These are phyloP conservation scores for Pilobolus umbonatus DNA, from an alignment of 192 early-diverging fungal species.

Conservation along the genomic window DNA sequence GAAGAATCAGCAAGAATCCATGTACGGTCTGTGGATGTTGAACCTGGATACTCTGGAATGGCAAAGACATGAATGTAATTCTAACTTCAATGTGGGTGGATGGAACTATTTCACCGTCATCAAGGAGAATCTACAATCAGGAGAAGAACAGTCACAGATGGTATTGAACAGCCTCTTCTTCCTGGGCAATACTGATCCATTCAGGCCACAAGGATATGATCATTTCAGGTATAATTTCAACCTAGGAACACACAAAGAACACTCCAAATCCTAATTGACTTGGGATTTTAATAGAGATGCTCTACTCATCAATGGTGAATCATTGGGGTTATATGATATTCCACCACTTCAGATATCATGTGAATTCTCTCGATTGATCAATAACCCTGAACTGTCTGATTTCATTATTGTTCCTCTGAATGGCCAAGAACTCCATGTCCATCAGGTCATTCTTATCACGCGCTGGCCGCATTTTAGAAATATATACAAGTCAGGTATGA, in stretches of 20 bases:
- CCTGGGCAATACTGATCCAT: constrained; percentile 48
- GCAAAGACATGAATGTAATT: constrained; percentile 44
- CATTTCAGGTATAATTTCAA: constrained; percentile 38
- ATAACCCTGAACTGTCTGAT: constrained; percentile 52
- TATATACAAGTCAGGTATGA: constrained; percentile 53
- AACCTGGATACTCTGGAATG: constrained; percentile 55
- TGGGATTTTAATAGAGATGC: constrained; percentile 32
- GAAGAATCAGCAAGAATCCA: no score
- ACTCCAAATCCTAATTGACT: neutral
- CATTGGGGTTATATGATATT: constrained; percentile 48
- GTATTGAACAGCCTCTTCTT: constrained; percentile 41
- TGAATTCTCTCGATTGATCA: constrained; percentile 44
- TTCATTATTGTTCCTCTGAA: constrained; percentile 46
- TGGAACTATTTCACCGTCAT: constrained; percentile 59
- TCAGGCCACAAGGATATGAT: constrained; percentile 51
- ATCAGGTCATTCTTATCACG: constrained; percentile 50
- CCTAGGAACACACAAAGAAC: neutral
- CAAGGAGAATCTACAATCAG: constrained; percentile 21
- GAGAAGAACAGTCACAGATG: constrained; percentile 30
- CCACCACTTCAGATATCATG: constrained; percentile 36
- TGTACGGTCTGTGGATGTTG: constrained; percentile 55
- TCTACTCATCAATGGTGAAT: constrained; percentile 48
- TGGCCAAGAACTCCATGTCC: constrained; percentile 47
- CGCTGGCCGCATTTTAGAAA: constrained; percentile 61
- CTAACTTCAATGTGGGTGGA: constrained; percentile 37